A percentile compares a stretch with the other conserved stretches of the same genome.
phyloP scores from a whole-genome alignment of 768 basidiomycete species.

The Kondoa subrosea region DNA sequence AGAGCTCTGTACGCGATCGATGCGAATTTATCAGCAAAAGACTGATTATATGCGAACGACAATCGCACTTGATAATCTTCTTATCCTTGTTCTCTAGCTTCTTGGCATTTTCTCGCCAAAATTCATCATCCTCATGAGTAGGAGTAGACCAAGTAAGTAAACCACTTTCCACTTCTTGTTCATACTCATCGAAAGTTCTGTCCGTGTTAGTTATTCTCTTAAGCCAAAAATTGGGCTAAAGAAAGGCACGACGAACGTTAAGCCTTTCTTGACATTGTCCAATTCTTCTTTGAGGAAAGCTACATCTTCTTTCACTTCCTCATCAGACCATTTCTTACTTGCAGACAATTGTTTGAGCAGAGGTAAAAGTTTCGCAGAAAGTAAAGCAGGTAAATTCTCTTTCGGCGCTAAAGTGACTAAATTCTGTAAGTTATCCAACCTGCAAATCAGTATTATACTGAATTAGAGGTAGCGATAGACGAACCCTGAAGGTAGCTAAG shows the following conservation, averaged over 20 bases:
- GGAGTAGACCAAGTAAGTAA: conserved; percentile 80
- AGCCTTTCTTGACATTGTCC: conserved; percentile 62
- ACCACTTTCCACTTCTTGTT: conserved; percentile 71
- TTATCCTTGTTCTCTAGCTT: conserved; percentile 71
- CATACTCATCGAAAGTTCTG: conserved; percentile 93
- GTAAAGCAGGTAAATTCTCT: conserved; percentile 80
- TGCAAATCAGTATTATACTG: background rate
- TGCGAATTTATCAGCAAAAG: no score
- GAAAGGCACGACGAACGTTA: conserved; percentile 48
- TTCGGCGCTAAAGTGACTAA: conserved; percentile 72
- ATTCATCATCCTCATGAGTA: conserved; percentile 86
- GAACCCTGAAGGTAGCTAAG: conserved; percentile 72
- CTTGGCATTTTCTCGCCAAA: conserved; percentile 89
- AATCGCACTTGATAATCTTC: conserved; percentile 58
- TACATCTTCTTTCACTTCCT: conserved; percentile 83
- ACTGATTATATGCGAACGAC: background rate
- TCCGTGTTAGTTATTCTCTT: background rate
- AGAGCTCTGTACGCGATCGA: conserved; percentile 43
- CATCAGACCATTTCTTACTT: conserved; percentile 61
- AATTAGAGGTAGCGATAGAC: background rate
- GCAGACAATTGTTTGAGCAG: conserved; percentile 63
- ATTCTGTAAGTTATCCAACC: conserved; percentile 41
- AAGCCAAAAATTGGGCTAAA: background rate
- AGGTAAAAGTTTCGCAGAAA: conserved; percentile 52
- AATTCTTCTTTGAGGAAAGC: conserved; percentile 73